phyloP scores from a whole-genome alignment of 129 eudicot species.

The Heracleum sosnowskyi region DNA sequence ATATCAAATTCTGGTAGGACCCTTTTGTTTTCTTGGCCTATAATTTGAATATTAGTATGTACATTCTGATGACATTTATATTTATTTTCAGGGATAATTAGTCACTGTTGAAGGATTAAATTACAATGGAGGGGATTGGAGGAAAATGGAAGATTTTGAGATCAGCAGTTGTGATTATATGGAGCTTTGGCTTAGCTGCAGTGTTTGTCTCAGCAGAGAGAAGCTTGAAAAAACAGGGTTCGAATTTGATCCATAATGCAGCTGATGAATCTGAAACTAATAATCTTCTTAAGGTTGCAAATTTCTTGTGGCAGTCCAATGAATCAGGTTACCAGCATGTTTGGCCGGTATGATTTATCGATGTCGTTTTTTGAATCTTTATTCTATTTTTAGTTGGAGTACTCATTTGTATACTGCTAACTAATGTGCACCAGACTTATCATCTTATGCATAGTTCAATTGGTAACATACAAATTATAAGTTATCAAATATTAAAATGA shows the following conservation, averaged over 20 bases:
- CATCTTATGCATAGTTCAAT: neutral
- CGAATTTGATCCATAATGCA: constrained; percentile 2
- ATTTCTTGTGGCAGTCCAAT: constrained; percentile 51
- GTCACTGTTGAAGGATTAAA: neutral
- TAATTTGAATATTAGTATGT: neutral
- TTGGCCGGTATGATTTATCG: constrained; percentile 67
- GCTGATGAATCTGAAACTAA: constrained; percentile 20
- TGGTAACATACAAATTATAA: neutral
- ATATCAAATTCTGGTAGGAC: neutral
- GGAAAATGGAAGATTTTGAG: constrained; percentile 40
- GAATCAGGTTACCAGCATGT: constrained; percentile 80
- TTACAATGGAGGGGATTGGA: constrained; percentile 39
- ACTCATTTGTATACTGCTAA: neutral
- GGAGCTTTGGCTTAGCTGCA: constrained; percentile 46
- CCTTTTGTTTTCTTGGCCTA: neutral
- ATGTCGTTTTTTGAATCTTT: neutral
- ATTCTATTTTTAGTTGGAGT: neutral
- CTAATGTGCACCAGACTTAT: neutral
- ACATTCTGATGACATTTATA: neutral
- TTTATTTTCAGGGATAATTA: neutral
- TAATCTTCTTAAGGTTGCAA: constrained; percentile 22
- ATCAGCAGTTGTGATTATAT: constrained; percentile 21
- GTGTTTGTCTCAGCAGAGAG: constrained; percentile 59
- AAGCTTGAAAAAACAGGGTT: constrained; percentile 23
- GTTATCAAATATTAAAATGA: neutral